Percentiles rank a stretch among this genome's conserved stretches.
phyloP scores from a whole-genome alignment of 169 alveolate genomes.

The Perkinsus olseni region DNA sequence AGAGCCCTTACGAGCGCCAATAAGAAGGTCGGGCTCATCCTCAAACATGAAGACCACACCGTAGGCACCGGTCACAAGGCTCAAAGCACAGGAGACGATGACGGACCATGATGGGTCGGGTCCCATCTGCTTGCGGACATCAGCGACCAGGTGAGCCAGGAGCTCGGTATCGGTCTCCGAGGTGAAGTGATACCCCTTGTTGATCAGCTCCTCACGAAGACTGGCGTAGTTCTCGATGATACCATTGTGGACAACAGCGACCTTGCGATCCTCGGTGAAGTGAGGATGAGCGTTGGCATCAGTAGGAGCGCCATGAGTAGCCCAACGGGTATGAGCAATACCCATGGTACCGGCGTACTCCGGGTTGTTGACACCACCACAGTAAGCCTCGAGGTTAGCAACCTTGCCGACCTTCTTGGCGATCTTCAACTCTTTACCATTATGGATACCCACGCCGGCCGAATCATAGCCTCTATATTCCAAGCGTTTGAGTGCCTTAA shows the following conservation, averaged over 20 bases:
- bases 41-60: constrained; percentile 80
- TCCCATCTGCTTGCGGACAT: constrained; percentile 4
- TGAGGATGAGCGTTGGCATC: constrained; percentile 97
- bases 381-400: neutral
- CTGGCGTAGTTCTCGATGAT: constrained; percentile 74
- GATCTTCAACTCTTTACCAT: constrained; percentile 3
- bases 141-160: constrained; percentile 86
- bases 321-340: constrained; percentile 98
- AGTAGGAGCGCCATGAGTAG: constrained; percentile 93
- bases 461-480: constrained; percentile 19
- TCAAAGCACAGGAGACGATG: neutral
- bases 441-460: constrained; percentile 3
- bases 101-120: neutral
- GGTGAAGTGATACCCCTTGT: constrained; percentile 51
- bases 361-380: neutral
- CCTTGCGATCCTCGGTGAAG: constrained; percentile 69
- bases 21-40: constrained; percentile 68
- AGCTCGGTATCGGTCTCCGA: constrained; percentile 92
- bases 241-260: constrained; percentile 92
- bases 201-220: constrained; percentile 46
- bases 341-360: constrained; percentile 56
- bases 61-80: constrained; percentile 76
- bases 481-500: constrained; percentile 2
- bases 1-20: constrained; percentile 84
- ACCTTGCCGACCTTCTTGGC: constrained; percentile 15